Base-by-base conservation (phyloP, 1,284 basidiomycete genomes). In the Mycosarcoma maydis region DNA sequence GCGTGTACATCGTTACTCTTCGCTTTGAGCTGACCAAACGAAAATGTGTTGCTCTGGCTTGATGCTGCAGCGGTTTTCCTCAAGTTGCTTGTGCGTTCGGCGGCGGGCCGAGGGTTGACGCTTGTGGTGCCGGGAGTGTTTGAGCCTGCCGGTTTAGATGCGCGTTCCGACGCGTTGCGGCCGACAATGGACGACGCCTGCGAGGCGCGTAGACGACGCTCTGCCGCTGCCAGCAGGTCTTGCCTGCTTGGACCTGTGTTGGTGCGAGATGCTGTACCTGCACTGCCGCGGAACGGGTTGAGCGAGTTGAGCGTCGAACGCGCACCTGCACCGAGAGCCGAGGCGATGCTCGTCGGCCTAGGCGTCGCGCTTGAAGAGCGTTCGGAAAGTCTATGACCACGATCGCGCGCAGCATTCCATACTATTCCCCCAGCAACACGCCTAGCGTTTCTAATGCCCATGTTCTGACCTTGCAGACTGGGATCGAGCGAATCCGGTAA, bases 401-500 rank as follows among this genome's bases (percentile, higher is more conserved):
- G 49, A 29, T 56, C 53, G 7, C 48, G 42, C 19, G 56, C 49
- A 24, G 62, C 67, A 19, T 73, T 73, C 65, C 68, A 73, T 0
- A 53, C 67, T 3, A 37, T 65, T 7, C 62, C 68, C 4, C 55
- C 57, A n/a, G 64, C 56, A 1, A 66, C 56, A n/a, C 71, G 49
- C 4, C 75, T 38, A 14, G 64, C 71, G 40, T 67, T 61, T 24
- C 72, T 22, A 33, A 61, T 47, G 42, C 59, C 65, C 52, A 62
- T 60, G 26, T 60, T 57, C 29, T 67, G 71, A 9, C 55, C 70
- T 17, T 24, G 52, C 29, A 71, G 29, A n/a, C 57, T 52, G 10
- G 76, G 76, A 36, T 76, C 76, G 32, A 66, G 29, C 19, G 65
- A 73, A 33, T 76, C 75, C 1, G 74, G 72, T 2, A 78, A 26